Evolutionary conservation across 2,329 filamentous ascomycete genomes (phyloP).

Genomic region (Westerdykella sp.): DNA sequence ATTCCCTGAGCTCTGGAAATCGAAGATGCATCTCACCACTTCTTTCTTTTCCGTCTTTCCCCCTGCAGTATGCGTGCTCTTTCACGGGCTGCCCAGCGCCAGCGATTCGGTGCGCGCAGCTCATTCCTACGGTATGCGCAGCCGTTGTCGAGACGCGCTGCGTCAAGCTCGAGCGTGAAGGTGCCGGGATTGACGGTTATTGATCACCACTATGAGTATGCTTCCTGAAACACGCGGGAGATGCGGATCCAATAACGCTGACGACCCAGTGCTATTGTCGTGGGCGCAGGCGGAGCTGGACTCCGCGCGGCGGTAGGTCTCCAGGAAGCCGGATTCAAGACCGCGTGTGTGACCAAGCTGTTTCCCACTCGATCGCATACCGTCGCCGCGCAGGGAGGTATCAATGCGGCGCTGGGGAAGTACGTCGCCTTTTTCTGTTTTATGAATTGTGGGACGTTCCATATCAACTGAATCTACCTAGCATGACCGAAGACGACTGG

Average conservation of each 20-base stretch:
- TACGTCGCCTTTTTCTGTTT: conserved; percentile 1
- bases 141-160: conserved; percentile 1
- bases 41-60: background rate
- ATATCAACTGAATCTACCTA: conserved; percentile 9
- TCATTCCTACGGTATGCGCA: background rate
- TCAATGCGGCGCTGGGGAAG: conserved; percentile 54
- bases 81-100: conserved; percentile 17
- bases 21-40: background rate
- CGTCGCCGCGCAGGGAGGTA: conserved; percentile 61
- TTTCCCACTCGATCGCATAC: conserved; percentile 61
- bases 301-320: conserved; percentile 59
- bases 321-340: conserved; percentile 59
- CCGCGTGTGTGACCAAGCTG: conserved; percentile 58
- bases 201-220: conserved; percentile 34
- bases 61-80: conserved; percentile 20
- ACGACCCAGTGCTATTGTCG: conserved; percentile 36
- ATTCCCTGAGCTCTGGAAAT: background rate
- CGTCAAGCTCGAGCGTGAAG: conserved; percentile 14
- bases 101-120: conserved; percentile 9
- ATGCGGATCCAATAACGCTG: background rate
- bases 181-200: conserved; percentile 22
- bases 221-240: background rate
- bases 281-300: conserved; percentile 56
- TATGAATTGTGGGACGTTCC: background rate
- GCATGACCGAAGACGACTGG: conserved; percentile 52